Conservation (phyloP, 2,329 filamentous ascomycete genomes). For the Alternaria triticimaculans region DNA sequence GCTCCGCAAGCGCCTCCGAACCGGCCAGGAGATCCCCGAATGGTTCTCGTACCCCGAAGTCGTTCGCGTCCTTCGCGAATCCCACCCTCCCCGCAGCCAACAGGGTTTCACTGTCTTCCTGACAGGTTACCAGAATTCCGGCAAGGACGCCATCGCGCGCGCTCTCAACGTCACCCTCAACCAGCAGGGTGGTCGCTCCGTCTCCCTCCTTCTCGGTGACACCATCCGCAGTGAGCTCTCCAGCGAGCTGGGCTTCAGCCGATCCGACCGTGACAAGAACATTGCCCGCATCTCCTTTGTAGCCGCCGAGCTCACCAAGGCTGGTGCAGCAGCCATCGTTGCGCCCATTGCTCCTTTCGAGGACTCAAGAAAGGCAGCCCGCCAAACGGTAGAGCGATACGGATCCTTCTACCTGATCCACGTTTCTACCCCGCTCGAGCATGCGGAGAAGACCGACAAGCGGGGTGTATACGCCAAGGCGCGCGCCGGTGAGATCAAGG, state of each 20-base stretch:
- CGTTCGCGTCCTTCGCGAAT: constrained; percentile 93
- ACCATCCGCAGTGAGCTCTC: constrained; percentile 93
- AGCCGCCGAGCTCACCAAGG: constrained; percentile 88
- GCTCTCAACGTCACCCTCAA: constrained; percentile 96
- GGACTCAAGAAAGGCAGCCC: constrained; percentile 74
- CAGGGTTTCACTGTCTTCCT: constrained; percentile 99
- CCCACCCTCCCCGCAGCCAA: constrained; percentile 85
- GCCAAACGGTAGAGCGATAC: constrained; percentile 84
- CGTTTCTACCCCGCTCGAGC: constrained; percentile 89
- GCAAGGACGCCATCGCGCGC: constrained; percentile 95
- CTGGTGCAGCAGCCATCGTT: constrained; percentile 93
- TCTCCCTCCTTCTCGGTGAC: constrained; percentile 93
- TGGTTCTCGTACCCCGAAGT: constrained; percentile 99
- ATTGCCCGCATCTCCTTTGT: constrained; percentile 97
- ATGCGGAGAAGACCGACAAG: constrained; percentile 95
- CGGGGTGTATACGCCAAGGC: constrained; percentile 86
- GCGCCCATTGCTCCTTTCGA: constrained; percentile 96
- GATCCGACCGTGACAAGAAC: constrained; percentile 91
- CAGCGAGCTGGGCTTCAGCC: constrained; percentile 92
- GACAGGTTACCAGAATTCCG: constrained; percentile 94
- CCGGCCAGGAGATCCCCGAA: constrained; percentile 92
- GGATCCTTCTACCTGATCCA: constrained; percentile 95
- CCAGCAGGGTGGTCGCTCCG: constrained; percentile 94
- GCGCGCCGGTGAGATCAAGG: constrained; percentile 89
- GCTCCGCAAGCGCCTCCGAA: constrained; percentile 88